Percentiles rank a stretch among this genome's conserved stretches.
These are phyloP conservation scores for Cladophialophora exuberans DNA, from an alignment of 2,329 filamentous ascomycete genomes.

Conservation along the genomic window DNA sequence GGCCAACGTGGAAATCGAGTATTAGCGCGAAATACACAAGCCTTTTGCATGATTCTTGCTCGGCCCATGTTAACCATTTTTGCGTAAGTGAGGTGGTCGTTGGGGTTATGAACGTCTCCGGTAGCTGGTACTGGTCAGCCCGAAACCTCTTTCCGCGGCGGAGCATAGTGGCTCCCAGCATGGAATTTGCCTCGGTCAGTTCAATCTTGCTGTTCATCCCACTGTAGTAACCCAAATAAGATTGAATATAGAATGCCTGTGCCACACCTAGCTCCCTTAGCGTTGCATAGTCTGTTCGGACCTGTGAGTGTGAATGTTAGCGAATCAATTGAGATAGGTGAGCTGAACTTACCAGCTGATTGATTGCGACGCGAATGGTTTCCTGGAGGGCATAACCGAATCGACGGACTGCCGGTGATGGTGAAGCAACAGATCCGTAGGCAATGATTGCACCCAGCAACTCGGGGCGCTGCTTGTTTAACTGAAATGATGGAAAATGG, in stretches of 20 bases:
- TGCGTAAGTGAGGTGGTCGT: constrained; percentile 13
- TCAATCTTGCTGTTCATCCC: constrained; percentile 44
- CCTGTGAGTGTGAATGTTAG: background rate
- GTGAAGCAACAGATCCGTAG: constrained; percentile 43
- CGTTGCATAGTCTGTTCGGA: constrained; percentile 6
- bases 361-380: constrained; percentile 39
- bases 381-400: constrained; percentile 49
- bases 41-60: constrained; percentile 41
- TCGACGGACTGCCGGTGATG: constrained; percentile 43
- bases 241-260: constrained; percentile 41
- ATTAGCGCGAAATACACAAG: constrained; percentile 68
- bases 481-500: constrained; percentile 43
- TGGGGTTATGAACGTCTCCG: constrained; percentile 18
- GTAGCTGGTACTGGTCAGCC: background rate
- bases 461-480: constrained; percentile 43
- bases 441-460: constrained; percentile 44
- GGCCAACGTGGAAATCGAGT: constrained; percentile 65
- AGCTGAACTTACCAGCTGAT: background rate
- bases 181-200: constrained; percentile 43
- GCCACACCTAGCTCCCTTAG: constrained; percentile 5
- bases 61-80: constrained; percentile 38
- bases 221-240: constrained; percentile 43
- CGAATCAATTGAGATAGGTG: background rate
- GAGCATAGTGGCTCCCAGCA: constrained; percentile 47
- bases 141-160: constrained; percentile 43